phyloP scores from a whole-genome alignment of 2,329 filamentous ascomycete species.

The Leptographium wingfieldii region DNA sequence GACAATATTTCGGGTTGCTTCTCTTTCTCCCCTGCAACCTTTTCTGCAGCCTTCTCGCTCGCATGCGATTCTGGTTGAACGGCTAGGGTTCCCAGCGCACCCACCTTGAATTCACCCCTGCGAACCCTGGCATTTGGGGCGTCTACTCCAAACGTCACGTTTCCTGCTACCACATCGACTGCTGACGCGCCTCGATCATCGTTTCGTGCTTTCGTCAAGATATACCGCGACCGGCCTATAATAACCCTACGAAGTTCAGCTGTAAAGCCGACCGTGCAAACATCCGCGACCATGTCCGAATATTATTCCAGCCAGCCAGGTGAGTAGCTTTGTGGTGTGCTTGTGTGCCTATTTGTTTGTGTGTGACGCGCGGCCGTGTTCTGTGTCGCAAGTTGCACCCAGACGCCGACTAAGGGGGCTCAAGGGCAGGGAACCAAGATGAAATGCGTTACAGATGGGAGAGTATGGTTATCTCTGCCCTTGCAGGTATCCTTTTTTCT shows the following conservation, averaged over 20 bases:
- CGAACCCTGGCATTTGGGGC: not conserved
- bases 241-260: not conserved
- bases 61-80: not conserved
- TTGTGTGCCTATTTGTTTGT: not conserved
- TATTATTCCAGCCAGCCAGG: slow-evolving; percentile 10
- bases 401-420: not conserved
- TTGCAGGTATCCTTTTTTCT: not conserved
- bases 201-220: not conserved
- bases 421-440: not conserved
- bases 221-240: not conserved
- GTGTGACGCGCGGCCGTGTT: not conserved
- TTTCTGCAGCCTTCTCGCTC: not conserved
- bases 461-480: not conserved
- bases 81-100: not conserved
- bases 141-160: not conserved
- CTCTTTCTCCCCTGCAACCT: not conserved
- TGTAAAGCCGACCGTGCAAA: not conserved
- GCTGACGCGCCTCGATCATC: not conserved
- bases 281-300: slow-evolving; percentile 7
- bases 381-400: not conserved
- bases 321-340: slow-evolving; percentile 2
- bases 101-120: not conserved
- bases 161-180: not conserved
- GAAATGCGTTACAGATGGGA: not conserved
- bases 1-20: not conserved